Evolutionary conservation across 2,329 filamentous ascomycete genomes (phyloP).

Genomic region (Aspergillus sojae): DNA sequence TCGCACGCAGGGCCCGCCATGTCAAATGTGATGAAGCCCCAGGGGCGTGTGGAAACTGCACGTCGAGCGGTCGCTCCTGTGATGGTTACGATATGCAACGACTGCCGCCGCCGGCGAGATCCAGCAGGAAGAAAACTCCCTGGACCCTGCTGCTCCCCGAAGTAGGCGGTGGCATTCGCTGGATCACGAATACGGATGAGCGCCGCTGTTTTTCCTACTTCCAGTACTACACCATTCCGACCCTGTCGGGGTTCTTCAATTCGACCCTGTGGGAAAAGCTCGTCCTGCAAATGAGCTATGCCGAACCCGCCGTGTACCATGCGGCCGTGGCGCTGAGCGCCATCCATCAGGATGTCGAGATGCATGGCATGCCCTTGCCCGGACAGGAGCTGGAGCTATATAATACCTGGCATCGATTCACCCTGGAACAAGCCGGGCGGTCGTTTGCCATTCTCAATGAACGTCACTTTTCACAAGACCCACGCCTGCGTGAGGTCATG

Average conservation of each 20-base stretch:
- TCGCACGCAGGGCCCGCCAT: neutral
- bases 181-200: conserved; percentile 6
- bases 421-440: conserved; percentile 8
- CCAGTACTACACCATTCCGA: conserved; percentile 7
- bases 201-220: conserved; percentile 11
- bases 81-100: conserved; percentile 7
- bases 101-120: neutral
- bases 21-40: conserved; percentile 1
- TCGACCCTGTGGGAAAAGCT: conserved; percentile 1
- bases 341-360: conserved; percentile 3
- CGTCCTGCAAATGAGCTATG: conserved; percentile 4
- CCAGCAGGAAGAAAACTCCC: neutral
- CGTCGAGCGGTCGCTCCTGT: conserved; percentile 4
- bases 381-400: neutral
- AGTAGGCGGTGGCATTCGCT: neutral
- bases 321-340: conserved; percentile 9
- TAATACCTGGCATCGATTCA: conserved; percentile 8
- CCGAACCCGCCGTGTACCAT: conserved; percentile 10
- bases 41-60: conserved; percentile 6
- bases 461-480: conserved; percentile 6
- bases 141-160: neutral
- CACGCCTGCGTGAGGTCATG: neutral
- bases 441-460: neutral
- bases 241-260: neutral
- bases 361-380: neutral